Evolutionary conservation across 192 early-diverging fungal genomes (phyloP).

Genomic region (Coemansia sp.): DNA sequence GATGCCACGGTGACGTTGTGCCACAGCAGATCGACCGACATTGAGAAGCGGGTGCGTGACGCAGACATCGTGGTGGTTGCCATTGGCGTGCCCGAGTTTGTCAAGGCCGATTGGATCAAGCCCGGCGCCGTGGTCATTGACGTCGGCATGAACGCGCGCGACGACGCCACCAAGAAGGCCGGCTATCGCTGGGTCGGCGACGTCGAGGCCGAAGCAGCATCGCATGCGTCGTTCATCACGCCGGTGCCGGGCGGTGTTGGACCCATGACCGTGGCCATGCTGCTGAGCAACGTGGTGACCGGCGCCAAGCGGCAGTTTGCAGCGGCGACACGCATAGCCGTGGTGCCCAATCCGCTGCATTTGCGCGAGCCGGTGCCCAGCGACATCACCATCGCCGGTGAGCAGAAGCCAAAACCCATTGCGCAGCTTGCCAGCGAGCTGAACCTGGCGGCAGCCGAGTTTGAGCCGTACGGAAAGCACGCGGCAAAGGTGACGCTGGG

Average conservation of each 20-base stretch:
- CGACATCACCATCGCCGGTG: slow-evolving; percentile 92
- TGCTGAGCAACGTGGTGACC: slow-evolving; percentile 84
- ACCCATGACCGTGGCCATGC: slow-evolving; percentile 99
- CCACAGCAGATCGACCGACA: slow-evolving; percentile 79
- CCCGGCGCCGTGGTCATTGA: slow-evolving; percentile 92
- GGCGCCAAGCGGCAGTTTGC: slow-evolving; percentile 74
- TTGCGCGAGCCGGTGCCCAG: slow-evolving; percentile 83
- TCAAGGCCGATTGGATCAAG: slow-evolving; percentile 96
- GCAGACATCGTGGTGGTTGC: slow-evolving; percentile 95
- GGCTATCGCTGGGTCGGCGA: slow-evolving; percentile 93
- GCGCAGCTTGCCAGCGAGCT: slow-evolving; percentile 78
- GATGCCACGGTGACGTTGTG: slow-evolving; percentile 95
- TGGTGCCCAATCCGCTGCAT: slow-evolving; percentile 62
- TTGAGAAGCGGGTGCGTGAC: slow-evolving; percentile 72
- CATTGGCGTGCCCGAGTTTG: slow-evolving; percentile 72
- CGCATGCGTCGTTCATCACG: slow-evolving; percentile 81
- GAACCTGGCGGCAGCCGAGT: slow-evolving; percentile 73
- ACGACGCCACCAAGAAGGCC: slow-evolving; percentile 84
- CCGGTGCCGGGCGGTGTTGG: slow-evolving; percentile 99
- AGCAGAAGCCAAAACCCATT: slow-evolving; percentile 86
- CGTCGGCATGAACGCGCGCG: slow-evolving; percentile 92
- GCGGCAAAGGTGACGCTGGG: slow-evolving; percentile 89
- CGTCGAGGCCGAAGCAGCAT: slow-evolving; percentile 72
- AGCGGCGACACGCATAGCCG: slow-evolving; percentile 52
- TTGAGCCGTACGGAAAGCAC: slow-evolving; percentile 81